These are phyloP conservation scores for Aspergillus sojae DNA, from an alignment of 2,329 filamentous ascomycete species.

Conservation along the genomic window DNA sequence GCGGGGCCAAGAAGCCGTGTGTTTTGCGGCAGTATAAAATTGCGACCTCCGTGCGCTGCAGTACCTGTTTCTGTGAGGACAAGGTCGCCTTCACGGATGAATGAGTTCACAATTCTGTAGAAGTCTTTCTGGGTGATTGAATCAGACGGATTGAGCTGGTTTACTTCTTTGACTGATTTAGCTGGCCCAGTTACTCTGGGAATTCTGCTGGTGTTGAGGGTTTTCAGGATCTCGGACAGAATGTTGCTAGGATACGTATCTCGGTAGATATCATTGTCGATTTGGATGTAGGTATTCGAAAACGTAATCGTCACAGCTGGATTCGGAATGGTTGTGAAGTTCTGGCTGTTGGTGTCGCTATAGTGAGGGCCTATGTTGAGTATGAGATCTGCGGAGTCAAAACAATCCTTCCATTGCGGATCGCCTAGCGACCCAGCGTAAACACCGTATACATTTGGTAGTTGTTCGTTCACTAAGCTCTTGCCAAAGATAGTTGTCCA, in stretches of 20 bases:
- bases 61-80: conserved; percentile 63
- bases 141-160: conserved; percentile 47
- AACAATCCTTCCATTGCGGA: conserved; percentile 24
- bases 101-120: conserved; percentile 50
- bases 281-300: conserved; percentile 71
- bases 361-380: conserved; percentile 37
- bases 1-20: conserved; percentile 53
- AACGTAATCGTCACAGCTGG: conserved; percentile 80
- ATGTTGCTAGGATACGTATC: conserved; percentile 78
- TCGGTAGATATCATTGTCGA: conserved; percentile 72
- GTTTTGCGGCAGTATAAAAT: conserved; percentile 54
- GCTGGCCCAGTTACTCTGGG: conserved; percentile 42
- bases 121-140: conserved; percentile 27
- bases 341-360: conserved; percentile 58
- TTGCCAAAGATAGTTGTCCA: conserved; percentile 54
- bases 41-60: conserved; percentile 56
- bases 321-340: conserved; percentile 78
- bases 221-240: conserved; percentile 67
- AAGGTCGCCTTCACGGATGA: conserved; percentile 57
- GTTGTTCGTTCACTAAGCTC: conserved; percentile 53
- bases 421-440: conserved; percentile 50
- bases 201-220: conserved; percentile 58
- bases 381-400: conserved; percentile 43
- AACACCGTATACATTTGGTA: conserved; percentile 51
- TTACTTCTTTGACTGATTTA: conserved; percentile 28